Conservation (phyloP, 192 early-diverging fungal genomes). For the Gamsiella multidivaricata region DNA sequence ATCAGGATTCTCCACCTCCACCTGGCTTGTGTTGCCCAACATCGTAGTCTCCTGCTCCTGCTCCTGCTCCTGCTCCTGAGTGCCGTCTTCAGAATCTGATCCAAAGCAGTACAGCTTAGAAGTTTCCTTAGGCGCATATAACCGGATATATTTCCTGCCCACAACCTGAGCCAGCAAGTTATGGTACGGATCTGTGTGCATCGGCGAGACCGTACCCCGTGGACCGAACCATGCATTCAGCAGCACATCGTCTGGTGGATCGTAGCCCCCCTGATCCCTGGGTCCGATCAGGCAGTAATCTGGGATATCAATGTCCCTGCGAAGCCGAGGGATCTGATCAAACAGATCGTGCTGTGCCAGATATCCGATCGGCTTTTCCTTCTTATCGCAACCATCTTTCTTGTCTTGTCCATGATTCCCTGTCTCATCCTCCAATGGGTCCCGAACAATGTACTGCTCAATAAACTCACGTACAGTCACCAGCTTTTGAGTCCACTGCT, state of each 20-base stretch:
- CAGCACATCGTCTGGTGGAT: constrained; percentile 58
- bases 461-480: constrained; percentile 80
- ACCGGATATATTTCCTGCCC: constrained; percentile 80
- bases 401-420: background rate
- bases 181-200: constrained; percentile 85
- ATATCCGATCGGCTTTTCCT: constrained; percentile 62
- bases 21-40: constrained; percentile 81
- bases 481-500: constrained; percentile 78
- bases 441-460: constrained; percentile 50
- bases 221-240: constrained; percentile 90
- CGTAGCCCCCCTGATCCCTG: constrained; percentile 32
- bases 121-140: constrained; percentile 75
- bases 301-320: constrained; percentile 76
- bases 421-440: background rate
- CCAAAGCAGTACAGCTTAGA: constrained; percentile 72
- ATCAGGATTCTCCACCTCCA: constrained; percentile 78
- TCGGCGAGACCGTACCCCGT: constrained; percentile 79
- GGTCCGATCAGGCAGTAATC: constrained; percentile 79
- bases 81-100: background rate
- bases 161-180: constrained; percentile 89
- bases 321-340: constrained; percentile 75
- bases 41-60: constrained; percentile 36
- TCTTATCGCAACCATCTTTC: background rate
- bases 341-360: constrained; percentile 91
- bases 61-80: background rate